Percentiles rank a stretch among this genome's conserved stretches.
phyloP scores from a whole-genome alignment of 1,284 basidiomycete species.

The Vanrija humicola region DNA sequence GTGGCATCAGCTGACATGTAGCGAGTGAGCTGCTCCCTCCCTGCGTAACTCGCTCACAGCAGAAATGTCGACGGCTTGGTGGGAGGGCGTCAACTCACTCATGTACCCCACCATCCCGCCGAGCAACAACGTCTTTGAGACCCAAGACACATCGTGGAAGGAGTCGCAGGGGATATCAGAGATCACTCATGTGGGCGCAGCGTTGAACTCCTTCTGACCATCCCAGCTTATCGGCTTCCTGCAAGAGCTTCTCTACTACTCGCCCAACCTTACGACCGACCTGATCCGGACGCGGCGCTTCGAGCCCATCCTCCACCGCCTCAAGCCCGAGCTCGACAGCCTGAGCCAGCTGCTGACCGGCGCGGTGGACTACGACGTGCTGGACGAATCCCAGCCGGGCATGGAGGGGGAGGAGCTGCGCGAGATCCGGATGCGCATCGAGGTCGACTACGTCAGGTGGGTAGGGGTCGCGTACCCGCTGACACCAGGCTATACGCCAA shows the following conservation, averaged over 20 bases:
- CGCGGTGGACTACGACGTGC: conserved; percentile 3
- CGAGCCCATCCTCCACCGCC: conserved; percentile 16
- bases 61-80: conserved; percentile 25
- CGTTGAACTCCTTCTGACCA: background rate
- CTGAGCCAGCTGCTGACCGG: conserved; percentile 9
- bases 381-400: conserved; percentile 4
- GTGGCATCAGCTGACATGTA: background rate
- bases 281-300: conserved; percentile 20
- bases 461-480: background rate
- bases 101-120: background rate
- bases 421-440: conserved; percentile 17
- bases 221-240: conserved; percentile 1
- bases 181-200: background rate
- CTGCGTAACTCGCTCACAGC: too few relatives aligned
- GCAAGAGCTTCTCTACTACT: conserved; percentile 12
- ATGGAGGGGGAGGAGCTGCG: conserved; percentile 16
- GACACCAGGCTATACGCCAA: conserved; percentile 18
- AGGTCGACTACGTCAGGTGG: conserved; percentile 22
- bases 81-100: conserved; percentile 9
- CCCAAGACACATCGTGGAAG: conserved; percentile 1
- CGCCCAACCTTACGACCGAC: conserved; percentile 17
- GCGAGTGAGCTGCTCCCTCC: too few relatives aligned
- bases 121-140: background rate
- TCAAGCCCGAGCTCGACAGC: conserved; percentile 22
- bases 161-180: background rate